Evolutionary conservation across 2,329 filamentous ascomycete genomes (phyloP).

Genomic region (Monosporascus sp.): DNA sequence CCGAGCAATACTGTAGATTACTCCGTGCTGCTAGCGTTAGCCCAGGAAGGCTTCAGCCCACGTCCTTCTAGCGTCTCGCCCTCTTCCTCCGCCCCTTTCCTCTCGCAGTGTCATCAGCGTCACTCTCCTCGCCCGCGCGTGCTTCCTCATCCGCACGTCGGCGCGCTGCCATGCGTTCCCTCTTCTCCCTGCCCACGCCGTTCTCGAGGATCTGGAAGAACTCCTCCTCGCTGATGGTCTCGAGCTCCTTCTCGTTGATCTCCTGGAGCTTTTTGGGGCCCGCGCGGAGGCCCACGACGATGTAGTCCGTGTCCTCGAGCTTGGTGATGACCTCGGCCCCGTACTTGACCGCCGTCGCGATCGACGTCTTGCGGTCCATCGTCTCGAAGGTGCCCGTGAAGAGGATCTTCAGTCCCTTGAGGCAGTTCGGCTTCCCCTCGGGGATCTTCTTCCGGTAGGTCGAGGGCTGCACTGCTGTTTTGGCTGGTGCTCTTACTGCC

Average conservation of each 20-base stretch:
- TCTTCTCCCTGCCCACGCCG: slow-evolving; percentile 7
- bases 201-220: slow-evolving; percentile 12
- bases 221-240: slow-evolving; percentile 5
- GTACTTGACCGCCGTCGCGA: slow-evolving; percentile 7
- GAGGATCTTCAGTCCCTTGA: slow-evolving; percentile 7
- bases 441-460: slow-evolving; percentile 10
- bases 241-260: slow-evolving; percentile 1
- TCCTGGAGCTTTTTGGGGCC: slow-evolving; percentile 7
- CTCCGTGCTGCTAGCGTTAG: too few species aligned
- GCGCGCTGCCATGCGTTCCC: slow-evolving; percentile 6
- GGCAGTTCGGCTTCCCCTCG: slow-evolving; percentile 6
- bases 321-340: slow-evolving; percentile 8
- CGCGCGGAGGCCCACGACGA: slow-evolving; percentile 7
- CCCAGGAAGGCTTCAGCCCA: not conserved
- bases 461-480: slow-evolving; percentile 5
- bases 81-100: not conserved
- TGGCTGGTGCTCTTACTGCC: not conserved
- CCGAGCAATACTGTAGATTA: too few species aligned
- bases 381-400: slow-evolving; percentile 12
- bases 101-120: not conserved
- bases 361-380: slow-evolving; percentile 10
- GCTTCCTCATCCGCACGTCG: slow-evolving; percentile 5
- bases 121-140: slow-evolving; percentile 3
- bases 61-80: not conserved
- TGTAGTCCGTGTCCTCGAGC: slow-evolving; percentile 12